phyloP scores from a whole-genome alignment of 2,329 filamentous ascomycete genomes.

The Fusarium sp. region DNA sequence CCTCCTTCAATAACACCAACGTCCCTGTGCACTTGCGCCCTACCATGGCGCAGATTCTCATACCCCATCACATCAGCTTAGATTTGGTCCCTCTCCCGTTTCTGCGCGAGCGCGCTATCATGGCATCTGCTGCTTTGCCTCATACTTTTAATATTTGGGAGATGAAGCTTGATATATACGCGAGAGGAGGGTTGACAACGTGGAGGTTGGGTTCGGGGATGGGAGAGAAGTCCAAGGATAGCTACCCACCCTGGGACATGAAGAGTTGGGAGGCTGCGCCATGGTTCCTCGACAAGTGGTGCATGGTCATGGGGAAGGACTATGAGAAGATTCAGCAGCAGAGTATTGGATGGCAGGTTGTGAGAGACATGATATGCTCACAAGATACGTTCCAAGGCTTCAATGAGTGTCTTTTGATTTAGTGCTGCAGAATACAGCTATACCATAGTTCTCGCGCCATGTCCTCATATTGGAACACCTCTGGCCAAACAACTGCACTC shows the following conservation, averaged over 20 bases:
- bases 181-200: constrained; percentile 31
- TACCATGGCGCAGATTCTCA: constrained; percentile 43
- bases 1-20: neutral
- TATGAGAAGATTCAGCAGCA: constrained; percentile 35
- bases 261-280: constrained; percentile 45
- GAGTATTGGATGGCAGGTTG: constrained; percentile 38
- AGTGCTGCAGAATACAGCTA: neutral
- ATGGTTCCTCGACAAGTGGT: constrained; percentile 47
- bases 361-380: constrained; percentile 27
- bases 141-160: constrained; percentile 38
- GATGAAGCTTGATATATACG: constrained; percentile 44
- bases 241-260: constrained; percentile 45
- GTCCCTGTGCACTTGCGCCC: constrained; percentile 39
- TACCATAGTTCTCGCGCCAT: constrained; percentile 15
- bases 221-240: neutral
- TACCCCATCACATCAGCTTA: constrained; percentile 42
- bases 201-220: constrained; percentile 19
- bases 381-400: neutral
- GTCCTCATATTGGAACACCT: neutral
- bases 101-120: constrained; percentile 43
- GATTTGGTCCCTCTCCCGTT: constrained; percentile 44
- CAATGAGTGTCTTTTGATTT: neutral
- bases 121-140: constrained; percentile 41
- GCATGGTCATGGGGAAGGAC: constrained; percentile 33
- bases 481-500: constrained; percentile 20